Evolutionary conservation across 1,284 basidiomycete species (phyloP).

Genomic region (Tausonia pullulans): DNA sequence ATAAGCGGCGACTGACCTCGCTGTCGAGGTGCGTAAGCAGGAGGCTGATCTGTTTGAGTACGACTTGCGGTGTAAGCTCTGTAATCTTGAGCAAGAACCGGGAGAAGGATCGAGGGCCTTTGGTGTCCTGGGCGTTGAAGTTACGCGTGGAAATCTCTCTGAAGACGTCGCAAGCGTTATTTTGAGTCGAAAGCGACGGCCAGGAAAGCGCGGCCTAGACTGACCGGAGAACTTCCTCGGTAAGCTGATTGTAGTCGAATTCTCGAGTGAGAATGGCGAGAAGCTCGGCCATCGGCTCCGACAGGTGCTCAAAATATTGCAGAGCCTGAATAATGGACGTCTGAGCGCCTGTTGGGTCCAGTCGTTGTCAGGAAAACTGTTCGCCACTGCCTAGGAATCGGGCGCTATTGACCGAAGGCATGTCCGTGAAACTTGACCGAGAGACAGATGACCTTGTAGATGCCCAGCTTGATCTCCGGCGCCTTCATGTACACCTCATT

Average conservation of each 20-base stretch:
- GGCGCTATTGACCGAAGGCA: constrained; percentile 42
- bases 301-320: constrained; percentile 88
- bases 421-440: constrained; percentile 89
- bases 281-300: constrained; percentile 88
- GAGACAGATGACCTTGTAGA: constrained; percentile 81
- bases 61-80: constrained; percentile 70
- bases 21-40: constrained; percentile 79
- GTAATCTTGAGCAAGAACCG: constrained; percentile 73
- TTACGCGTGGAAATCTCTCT: constrained; percentile 66
- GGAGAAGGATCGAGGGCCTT: constrained; percentile 76
- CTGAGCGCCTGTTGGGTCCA: constrained; percentile 44
- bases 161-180: background rate
- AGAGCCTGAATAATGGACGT: constrained; percentile 84
- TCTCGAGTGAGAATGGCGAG: constrained; percentile 68
- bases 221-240: constrained; percentile 69
- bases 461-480: constrained; percentile 54
- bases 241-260: constrained; percentile 79
- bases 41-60: constrained; percentile 81
- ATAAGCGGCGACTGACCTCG: constrained; percentile 49
- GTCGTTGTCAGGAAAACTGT: background rate
- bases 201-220: constrained; percentile 28
- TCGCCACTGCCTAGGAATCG: background rate
- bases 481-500: constrained; percentile 80
- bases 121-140: constrained; percentile 73
- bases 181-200: constrained; percentile 18